These are phyloP conservation scores for Talaromyces sp. DNA, from an alignment of 2,329 filamentous ascomycete species.

Conservation along the genomic window DNA sequence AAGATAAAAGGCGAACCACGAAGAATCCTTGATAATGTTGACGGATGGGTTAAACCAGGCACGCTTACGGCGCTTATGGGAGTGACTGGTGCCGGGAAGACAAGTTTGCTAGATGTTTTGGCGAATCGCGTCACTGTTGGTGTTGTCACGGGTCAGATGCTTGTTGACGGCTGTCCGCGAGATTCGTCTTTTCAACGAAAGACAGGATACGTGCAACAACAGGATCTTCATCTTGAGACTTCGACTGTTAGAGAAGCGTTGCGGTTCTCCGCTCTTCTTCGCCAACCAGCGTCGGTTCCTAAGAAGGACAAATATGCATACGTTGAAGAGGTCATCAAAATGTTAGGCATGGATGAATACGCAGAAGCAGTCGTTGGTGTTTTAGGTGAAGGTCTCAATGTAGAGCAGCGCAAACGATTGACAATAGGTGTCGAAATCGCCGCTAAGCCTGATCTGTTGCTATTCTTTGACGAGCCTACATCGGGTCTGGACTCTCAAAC, in stretches of 20 bases:
- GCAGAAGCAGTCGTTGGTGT: constrained; percentile 88
- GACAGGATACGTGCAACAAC: constrained; percentile 87
- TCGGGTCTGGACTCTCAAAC: constrained; percentile 91
- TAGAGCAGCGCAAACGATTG: constrained; percentile 66
- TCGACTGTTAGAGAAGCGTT: constrained; percentile 85
- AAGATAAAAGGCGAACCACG: constrained; percentile 71
- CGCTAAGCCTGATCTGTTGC: constrained; percentile 79
- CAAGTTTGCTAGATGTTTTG: constrained; percentile 78
- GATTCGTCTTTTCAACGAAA: constrained; percentile 85
- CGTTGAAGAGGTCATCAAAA: constrained; percentile 83
- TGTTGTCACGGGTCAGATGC: constrained; percentile 79
- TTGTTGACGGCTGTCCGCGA: constrained; percentile 67
- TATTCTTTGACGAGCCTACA: constrained; percentile 93
- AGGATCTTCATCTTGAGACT: constrained; percentile 81
- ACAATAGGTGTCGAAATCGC: constrained; percentile 96
- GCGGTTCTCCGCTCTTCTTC: constrained; percentile 76
- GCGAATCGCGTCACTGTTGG: constrained; percentile 84
- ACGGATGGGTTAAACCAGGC: constrained; percentile 91
- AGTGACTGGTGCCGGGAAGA: constrained; percentile 87
- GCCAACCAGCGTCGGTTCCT: constrained; percentile 70
- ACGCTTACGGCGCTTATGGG: constrained; percentile 86
- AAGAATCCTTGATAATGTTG: constrained; percentile 75
- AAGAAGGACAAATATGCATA: constrained; percentile 76
- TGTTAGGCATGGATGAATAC: constrained; percentile 84
- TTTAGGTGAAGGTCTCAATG: constrained; percentile 69